Conservation (phyloP, 495 filamentous ascomycete genomes). For the Penicillium nucicola region DNA sequence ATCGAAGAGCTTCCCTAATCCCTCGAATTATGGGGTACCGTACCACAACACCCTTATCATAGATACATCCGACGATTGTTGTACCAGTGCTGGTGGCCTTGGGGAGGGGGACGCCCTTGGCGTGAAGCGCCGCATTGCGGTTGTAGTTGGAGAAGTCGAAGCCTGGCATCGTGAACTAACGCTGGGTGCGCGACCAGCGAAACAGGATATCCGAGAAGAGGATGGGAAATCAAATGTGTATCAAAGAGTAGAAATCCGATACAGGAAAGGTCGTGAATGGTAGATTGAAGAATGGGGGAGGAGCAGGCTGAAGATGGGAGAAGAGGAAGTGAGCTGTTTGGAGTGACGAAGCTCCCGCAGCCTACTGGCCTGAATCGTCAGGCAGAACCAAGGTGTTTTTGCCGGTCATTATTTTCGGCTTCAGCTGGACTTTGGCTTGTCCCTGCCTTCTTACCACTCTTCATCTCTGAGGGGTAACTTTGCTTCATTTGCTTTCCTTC, state of each 20-base stretch:
- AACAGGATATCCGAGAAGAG: constrained; percentile 1
- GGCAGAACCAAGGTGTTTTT: constrained; percentile 37
- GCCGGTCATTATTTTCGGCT: constrained; percentile 23
- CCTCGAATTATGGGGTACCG: constrained; percentile 23
- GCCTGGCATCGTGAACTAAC: constrained; percentile 73
- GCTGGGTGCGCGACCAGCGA: constrained; percentile 13
- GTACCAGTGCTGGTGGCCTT: constrained; percentile 99
- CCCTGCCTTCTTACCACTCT: constrained; percentile 2
- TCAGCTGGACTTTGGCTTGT: constrained; percentile 8
- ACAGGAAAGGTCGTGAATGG: constrained; percentile 8
- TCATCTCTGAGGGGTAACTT: neutral
- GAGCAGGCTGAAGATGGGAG: constrained; percentile 22
- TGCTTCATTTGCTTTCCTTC: constrained; percentile 8
- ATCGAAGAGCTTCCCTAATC: neutral
- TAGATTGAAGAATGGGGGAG: constrained; percentile 11
- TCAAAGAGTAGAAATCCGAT: neutral
- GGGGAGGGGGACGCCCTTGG: constrained; percentile 86
- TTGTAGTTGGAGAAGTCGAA: constrained; percentile 99
- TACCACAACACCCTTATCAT: constrained; percentile 92
- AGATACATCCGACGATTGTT: constrained; percentile 98
- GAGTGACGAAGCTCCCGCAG: constrained; percentile 47
- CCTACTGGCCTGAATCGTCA: constrained; percentile 35
- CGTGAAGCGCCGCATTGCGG: constrained; percentile 93
- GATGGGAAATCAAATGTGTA: neutral
- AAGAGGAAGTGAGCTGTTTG: constrained; percentile 27